Percentiles rank a stretch among this genome's conserved stretches.
These are phyloP conservation scores for Termitomyces sp. DNA, from an alignment of 768 basidiomycete genomes.

Conservation along the genomic window DNA sequence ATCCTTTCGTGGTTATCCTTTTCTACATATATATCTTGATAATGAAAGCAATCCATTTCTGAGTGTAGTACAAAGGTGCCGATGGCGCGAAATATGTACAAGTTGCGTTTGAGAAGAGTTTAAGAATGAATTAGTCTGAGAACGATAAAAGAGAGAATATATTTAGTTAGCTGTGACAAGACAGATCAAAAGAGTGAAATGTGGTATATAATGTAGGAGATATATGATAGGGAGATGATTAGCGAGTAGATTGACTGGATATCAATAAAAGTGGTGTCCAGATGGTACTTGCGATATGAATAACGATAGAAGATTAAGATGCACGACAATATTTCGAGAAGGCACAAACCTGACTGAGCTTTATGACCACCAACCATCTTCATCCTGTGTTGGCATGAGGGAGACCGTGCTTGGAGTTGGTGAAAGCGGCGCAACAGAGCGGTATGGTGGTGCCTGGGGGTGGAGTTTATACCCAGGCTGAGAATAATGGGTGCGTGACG, in stretches of 20 bases:
- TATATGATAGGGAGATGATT: constrained; percentile 1
- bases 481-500: constrained; percentile 32
- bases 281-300: constrained; percentile 6
- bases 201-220: constrained; percentile 3
- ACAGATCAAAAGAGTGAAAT: background rate
- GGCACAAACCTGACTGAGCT: background rate
- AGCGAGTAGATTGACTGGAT: background rate
- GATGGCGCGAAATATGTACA: background rate
- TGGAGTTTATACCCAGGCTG: constrained; percentile 27
- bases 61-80: background rate
- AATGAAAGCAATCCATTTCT: constrained; percentile 3
- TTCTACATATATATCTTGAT: background rate
- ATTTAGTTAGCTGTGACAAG: background rate
- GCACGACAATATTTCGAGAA: background rate
- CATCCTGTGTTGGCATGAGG: constrained; percentile 59
- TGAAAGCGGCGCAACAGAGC: constrained; percentile 40
- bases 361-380: constrained; percentile 80
- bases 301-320: constrained; percentile 4
- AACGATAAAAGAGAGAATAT: background rate
- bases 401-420: constrained; percentile 79
- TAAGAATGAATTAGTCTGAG: background rate
- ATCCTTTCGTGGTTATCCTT: background rate
- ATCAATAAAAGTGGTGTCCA: background rate
- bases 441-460: constrained; percentile 18
- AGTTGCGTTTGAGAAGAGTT: background rate